Evolutionary conservation across 169 alveolate genomes (phyloP).

Genomic region (Eimeria acervulina): DNA sequence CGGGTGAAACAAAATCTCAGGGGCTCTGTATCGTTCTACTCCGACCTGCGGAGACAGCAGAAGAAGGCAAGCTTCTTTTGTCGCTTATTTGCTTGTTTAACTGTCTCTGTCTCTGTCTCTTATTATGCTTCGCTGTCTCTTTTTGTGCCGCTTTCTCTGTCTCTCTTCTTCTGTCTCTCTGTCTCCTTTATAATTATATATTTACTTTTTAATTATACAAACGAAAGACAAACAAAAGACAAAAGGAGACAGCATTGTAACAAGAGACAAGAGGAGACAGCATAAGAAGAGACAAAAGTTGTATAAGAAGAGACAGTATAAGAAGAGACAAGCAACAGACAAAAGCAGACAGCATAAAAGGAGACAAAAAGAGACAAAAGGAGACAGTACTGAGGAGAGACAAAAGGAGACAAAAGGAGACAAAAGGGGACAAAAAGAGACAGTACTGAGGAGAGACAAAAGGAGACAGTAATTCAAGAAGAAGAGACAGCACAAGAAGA

Average conservation of each 20-base stretch:
- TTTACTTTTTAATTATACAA: too few species aligned
- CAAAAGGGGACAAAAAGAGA: not conserved
- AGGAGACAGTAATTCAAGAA: too few species aligned
- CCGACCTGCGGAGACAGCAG: slow-evolving; percentile 43
- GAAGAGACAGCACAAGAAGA: too few species aligned
- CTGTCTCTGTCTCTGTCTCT: not conserved
- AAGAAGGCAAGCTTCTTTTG: not conserved
- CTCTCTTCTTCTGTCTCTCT: not conserved
- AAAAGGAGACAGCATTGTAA: slow-evolving; percentile 9
- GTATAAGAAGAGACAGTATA: not conserved
- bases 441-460: not conserved
- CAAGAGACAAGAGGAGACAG: slow-evolving; percentile 4
- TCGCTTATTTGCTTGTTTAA: too few species aligned
- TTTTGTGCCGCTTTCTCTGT: not conserved
- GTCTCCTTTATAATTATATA: not conserved
- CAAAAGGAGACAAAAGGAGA: not conserved
- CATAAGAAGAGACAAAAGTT: too few species aligned
- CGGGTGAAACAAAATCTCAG: slow-evolving; percentile 99
- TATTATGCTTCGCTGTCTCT: not conserved
- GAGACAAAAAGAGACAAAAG: slow-evolving; percentile 14
- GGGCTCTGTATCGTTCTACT: slow-evolving; percentile 97
- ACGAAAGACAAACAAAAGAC: not conserved
- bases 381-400: not conserved
- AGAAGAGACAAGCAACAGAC: not conserved
- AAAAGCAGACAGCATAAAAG: not conserved